Evolutionary conservation across 352 stramenopile species (phyloP).

Genomic region (Globisporangium recalcitrans): DNA sequence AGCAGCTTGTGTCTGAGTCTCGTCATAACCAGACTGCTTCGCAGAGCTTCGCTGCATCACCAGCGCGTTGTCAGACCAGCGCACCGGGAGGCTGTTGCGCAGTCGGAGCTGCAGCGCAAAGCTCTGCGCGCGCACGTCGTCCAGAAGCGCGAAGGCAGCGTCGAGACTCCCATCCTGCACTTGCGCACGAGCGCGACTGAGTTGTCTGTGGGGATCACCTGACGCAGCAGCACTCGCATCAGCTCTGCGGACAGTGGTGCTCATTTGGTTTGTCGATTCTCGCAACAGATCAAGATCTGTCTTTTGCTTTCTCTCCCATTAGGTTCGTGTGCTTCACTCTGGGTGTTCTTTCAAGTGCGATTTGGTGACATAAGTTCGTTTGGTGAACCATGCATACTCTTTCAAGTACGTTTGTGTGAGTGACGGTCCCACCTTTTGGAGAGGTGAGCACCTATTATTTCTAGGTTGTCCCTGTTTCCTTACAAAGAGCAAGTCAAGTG

Average conservation of each 20-base stretch:
- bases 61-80: slow-evolving; percentile 47
- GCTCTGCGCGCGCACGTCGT: slow-evolving; percentile 41
- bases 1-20: background rate
- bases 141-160: slow-evolving; percentile 48
- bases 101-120: slow-evolving; percentile 45
- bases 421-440: too few species aligned
- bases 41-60: slow-evolving; percentile 27
- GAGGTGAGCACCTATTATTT: too few species aligned
- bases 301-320: background rate
- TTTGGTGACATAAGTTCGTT: too few species aligned
- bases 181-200: background rate
- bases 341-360: background rate
- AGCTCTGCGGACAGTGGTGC: background rate
- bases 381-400: too few species aligned
- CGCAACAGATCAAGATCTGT: background rate
- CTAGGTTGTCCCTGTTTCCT: too few species aligned
- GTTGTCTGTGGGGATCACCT: background rate
- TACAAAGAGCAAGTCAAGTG: too few species aligned
- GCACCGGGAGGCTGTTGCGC: slow-evolving; percentile 38
- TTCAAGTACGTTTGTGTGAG: too few species aligned
- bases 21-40: background rate
- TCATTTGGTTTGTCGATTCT: background rate
- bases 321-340: background rate
- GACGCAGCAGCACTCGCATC: background rate
- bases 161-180: slow-evolving; percentile 21